Percentiles rank a stretch among this genome's conserved stretches.
Evolutionary conservation across 2,329 filamentous ascomycete genomes (phyloP).

Genomic region (Phaeosphaeriaceae sp.): DNA sequence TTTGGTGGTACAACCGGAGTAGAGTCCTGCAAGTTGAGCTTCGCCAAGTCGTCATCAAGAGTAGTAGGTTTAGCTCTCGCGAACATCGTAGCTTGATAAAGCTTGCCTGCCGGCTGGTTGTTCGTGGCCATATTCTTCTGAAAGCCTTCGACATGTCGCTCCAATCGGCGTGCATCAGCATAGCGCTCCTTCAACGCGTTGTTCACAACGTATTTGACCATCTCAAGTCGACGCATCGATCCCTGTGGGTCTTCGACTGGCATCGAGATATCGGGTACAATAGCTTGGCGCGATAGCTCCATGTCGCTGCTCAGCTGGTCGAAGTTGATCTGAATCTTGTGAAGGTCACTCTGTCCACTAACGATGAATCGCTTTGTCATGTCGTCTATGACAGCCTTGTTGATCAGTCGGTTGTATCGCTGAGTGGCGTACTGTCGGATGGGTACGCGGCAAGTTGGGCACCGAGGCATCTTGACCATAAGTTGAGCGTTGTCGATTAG

Average conservation of each 20-base stretch:
- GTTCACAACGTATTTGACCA: conserved; percentile 3
- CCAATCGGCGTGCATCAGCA: not conserved
- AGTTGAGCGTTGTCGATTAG: conserved; percentile 36
- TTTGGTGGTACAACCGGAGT: conserved; percentile 22
- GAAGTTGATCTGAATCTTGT: conserved; percentile 26
- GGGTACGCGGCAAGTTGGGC: conserved; percentile 43
- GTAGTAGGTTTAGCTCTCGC: conserved; percentile 14
- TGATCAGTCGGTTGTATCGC: conserved; percentile 50
- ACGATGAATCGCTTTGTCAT: conserved; percentile 49
- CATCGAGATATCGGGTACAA: conserved; percentile 3
- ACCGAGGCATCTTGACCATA: conserved; percentile 34
- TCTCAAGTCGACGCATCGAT: not conserved
- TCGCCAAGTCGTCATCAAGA: conserved; percentile 25
- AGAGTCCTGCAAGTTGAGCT: conserved; percentile 22
- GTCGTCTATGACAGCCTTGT: conserved; percentile 49
- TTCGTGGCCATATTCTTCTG: conserved; percentile 36
- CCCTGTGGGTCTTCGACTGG: not conserved
- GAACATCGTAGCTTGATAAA: conserved; percentile 48
- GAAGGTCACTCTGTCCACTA: conserved; percentile 35
- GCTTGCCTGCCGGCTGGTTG: conserved; percentile 47
- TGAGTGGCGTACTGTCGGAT: conserved; percentile 44
- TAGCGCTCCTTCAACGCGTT: conserved; percentile 22
- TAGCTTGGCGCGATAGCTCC: conserved; percentile 15
- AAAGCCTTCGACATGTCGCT: conserved; percentile 21
- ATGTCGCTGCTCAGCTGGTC: conserved; percentile 23